A percentile compares a stretch with the other conserved stretches of the same genome.
These are phyloP conservation scores for Castanea mollissima DNA, from an alignment of 306 rosid species.

Conservation along the genomic window DNA sequence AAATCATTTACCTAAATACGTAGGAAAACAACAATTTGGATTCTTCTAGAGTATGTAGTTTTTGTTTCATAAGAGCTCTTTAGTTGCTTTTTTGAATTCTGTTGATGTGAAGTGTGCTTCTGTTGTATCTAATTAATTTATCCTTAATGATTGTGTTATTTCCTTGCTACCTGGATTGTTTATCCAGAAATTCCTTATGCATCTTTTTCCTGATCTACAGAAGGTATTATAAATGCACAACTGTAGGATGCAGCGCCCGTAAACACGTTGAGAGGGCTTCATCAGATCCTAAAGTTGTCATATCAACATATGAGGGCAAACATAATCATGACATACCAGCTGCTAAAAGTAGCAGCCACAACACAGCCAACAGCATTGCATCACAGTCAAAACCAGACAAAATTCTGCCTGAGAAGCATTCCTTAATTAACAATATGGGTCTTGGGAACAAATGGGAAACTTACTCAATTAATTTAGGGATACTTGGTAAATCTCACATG, in stretches of 20 bases:
- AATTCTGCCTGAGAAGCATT: conserved; percentile 25
- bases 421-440: conserved; percentile 28
- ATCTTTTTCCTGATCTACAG: conserved; percentile 33
- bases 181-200: conserved; percentile 4
- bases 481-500: too few species aligned
- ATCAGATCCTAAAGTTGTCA: conserved; percentile 80
- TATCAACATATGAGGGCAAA: conserved; percentile 89
- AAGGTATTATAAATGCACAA: conserved; percentile 96
- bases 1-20: neutral
- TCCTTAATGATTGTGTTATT: neutral
- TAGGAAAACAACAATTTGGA: neutral
- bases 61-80: neutral
- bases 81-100: neutral
- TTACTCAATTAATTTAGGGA: too few species aligned
- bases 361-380: conserved; percentile 42
- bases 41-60: neutral
- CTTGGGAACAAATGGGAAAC: conserved; percentile 11
- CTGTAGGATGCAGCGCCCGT: conserved; percentile 69
- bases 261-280: conserved; percentile 91
- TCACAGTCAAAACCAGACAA: conserved; percentile 41
- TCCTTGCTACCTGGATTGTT: neutral
- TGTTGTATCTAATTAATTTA: neutral
- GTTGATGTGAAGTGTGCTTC: neutral
- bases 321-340: conserved; percentile 91
- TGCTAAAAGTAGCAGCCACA: conserved; percentile 66